These are phyloP conservation scores for Mycena rosella DNA, from an alignment of 768 basidiomycete species.

Conservation along the genomic window DNA sequence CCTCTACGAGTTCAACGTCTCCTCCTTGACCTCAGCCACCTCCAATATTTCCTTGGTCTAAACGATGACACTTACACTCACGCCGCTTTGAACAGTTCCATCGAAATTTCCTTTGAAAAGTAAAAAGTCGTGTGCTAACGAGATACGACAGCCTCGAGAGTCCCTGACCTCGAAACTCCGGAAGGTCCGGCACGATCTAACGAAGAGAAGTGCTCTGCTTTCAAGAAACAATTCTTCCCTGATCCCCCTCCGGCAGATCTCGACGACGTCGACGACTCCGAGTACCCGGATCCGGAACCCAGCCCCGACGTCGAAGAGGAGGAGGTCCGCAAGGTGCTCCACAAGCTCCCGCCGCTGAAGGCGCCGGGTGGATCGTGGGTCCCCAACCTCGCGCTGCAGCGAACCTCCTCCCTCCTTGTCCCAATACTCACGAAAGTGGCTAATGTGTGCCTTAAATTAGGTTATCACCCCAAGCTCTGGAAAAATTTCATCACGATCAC, in stretches of 20 bases:
- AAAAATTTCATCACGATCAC: slow-evolving; percentile 45
- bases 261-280: slow-evolving; percentile 5
- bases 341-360: too few species aligned
- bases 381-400: slow-evolving; percentile 43
- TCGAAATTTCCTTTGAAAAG: too few species aligned
- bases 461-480: too few species aligned
- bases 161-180: slow-evolving; percentile 32
- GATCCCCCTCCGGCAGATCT: slow-evolving; percentile 34
- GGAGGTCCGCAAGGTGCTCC: neutral
- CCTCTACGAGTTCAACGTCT: too few species aligned
- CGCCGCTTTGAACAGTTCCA: too few species aligned
- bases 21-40: too few species aligned
- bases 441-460: slow-evolving; percentile 33
- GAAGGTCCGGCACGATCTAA: slow-evolving; percentile 27
- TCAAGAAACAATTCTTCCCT: slow-evolving; percentile 39
- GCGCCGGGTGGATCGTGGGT: slow-evolving; percentile 40
- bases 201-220: slow-evolving; percentile 33
- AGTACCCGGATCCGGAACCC: neutral
- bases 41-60: too few species aligned
- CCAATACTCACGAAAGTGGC: slow-evolving; percentile 7
- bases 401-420: slow-evolving; percentile 38
- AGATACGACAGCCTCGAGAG: slow-evolving; percentile 33
- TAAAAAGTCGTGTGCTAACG: too few species aligned
- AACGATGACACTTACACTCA: too few species aligned
- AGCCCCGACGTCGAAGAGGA: neutral